Evolutionary conservation across 2,329 filamentous ascomycete genomes (phyloP), one percentile per base, ranked within the genome.

Genomic region (Microsporum canis): DNA sequence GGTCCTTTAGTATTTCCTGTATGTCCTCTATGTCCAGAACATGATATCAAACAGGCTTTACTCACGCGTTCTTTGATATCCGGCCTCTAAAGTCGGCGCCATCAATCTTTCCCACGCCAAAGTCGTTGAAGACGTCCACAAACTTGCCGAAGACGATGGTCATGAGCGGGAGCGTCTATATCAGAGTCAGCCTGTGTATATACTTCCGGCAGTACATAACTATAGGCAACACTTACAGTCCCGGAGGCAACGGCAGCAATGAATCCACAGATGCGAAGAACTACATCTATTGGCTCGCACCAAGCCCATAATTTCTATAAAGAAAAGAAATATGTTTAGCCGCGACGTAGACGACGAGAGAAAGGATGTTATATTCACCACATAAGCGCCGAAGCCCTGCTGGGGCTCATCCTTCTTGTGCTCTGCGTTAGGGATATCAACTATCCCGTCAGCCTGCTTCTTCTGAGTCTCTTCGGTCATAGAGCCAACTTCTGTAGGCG

Each of bases 111-210:
- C 73, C 75, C 1, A 67, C 68, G 1, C 68, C 72, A 41, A 75
- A 80, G 33, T 75, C 70, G 55, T 75, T 80, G 63, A 81, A 79
- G 43, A 73, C 66, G 3, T 74, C 76, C 3, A 79, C 75, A 53
- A 79, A 80, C 59, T 75, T 71, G 8, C 80, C 80, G 64, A 82
- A 82, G 3, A 82, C 70, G n/a, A 82, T 62, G 63, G 78, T 75
- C 76, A 81, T 80, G 31, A 81, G 64, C 0, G 80, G 78, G 31
- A 64, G 59, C 29, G 63, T 59, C 63, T 63, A 49, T 3, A 17
- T 29, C 7, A 14, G 3, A 27, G 23, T 31, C 23, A 27, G 45
- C 43, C 7, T 5, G n/a, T 12, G 39, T 29, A 10, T 23, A 17
- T 17, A 23, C 17, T 23, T 23, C 17, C 1, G 4, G n/a, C 3